A percentile compares a stretch with the other conserved stretches of the same genome.
Evolutionary conservation across 2,329 filamentous ascomycete species (phyloP).

Genomic region (Orbilia javanica): DNA sequence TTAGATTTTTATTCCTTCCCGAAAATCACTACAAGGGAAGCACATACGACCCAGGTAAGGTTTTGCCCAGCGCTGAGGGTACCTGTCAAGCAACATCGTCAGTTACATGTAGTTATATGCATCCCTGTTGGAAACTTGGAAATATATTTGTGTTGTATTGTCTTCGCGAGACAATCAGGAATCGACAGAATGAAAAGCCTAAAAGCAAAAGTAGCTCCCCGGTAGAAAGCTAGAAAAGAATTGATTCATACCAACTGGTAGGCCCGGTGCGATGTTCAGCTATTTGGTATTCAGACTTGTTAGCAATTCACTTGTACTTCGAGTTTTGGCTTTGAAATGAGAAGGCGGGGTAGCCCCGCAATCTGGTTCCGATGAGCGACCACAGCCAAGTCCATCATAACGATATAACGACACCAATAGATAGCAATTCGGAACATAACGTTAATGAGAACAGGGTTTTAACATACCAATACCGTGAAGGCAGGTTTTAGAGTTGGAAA

Average conservation of each 20-base stretch:
- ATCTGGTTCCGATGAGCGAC: slow-evolving; percentile 16
- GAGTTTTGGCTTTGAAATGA: neutral
- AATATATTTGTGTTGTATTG: slow-evolving; percentile 15
- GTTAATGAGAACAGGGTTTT: slow-evolving; percentile 12
- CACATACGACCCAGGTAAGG: slow-evolving; percentile 53
- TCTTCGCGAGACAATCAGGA: too few species aligned
- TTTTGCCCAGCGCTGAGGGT: slow-evolving; percentile 44
- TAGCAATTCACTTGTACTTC: neutral
- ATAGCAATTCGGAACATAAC: slow-evolving; percentile 45
- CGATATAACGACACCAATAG: slow-evolving; percentile 19
- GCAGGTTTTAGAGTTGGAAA: slow-evolving; percentile 53
- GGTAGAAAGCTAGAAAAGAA: neutral
- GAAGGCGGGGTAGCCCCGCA: slow-evolving; percentile 25
- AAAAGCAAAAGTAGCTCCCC: neutral
- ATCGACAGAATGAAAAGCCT: neutral
- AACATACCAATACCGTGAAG: slow-evolving; percentile 47
- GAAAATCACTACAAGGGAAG: neutral
- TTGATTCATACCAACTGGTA: slow-evolving; percentile 34
- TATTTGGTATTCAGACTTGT: neutral
- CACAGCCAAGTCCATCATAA: slow-evolving; percentile 1
- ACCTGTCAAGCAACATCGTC: neutral
- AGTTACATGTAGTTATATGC: too few species aligned
- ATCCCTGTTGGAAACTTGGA: neutral
- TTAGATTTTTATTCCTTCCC: neutral
- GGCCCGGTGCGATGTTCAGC: slow-evolving; percentile 41